phyloP scores from a whole-genome alignment of 345 rosid genomes.

The Gossypium australe region DNA sequence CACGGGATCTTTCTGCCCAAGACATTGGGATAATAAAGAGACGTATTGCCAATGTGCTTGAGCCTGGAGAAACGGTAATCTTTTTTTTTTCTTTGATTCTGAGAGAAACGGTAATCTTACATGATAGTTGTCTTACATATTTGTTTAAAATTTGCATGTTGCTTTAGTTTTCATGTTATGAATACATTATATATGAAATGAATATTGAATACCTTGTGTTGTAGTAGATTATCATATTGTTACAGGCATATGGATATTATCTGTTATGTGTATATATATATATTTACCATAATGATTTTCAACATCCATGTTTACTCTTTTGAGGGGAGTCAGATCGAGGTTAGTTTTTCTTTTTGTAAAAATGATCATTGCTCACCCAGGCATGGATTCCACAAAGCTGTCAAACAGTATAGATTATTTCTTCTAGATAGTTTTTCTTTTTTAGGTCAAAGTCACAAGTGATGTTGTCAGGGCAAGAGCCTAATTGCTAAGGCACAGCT shows the following conservation, averaged over 20 bases:
- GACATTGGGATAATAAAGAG: constrained; percentile 70
- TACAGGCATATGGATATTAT: background rate
- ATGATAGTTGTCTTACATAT: background rate
- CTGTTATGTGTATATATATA: background rate
- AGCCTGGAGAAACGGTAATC: constrained; percentile 93
- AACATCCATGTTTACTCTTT: background rate
- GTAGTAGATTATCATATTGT: background rate
- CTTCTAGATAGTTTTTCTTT: background rate
- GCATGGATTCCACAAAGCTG: background rate
- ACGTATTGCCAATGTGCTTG: constrained; percentile 79
- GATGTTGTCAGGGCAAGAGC: no score
- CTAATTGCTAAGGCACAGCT: no score
- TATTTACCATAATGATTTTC: background rate
- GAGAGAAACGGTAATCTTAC: constrained; percentile 67
- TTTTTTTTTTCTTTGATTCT: background rate
- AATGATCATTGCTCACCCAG: background rate
- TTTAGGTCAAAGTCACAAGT: background rate
- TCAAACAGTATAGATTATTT: background rate
- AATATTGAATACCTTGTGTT: background rate
- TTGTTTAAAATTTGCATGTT: background rate
- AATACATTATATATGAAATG: background rate
- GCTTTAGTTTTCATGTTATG: background rate
- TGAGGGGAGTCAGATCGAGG: background rate
- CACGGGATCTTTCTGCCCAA: constrained; percentile 57
- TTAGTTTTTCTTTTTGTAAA: background rate